phyloP scores from a whole-genome alignment of 352 stramenopile genomes.

The Pythium guiyangense region DNA sequence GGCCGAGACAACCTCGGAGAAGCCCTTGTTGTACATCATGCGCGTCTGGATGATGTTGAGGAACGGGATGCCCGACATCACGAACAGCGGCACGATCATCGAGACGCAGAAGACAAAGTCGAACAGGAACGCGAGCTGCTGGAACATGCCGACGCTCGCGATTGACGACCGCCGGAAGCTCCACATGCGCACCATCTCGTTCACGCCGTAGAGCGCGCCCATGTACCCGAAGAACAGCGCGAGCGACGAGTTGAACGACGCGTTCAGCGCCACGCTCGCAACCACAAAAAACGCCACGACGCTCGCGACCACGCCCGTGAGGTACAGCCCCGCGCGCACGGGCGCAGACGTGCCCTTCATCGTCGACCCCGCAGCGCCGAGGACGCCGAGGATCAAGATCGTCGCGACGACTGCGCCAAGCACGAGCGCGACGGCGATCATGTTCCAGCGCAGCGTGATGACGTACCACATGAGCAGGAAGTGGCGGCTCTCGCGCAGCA shows the following conservation, averaged over 20 bases:
- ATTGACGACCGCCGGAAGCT: constrained; percentile 71
- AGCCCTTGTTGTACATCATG: constrained; percentile 91
- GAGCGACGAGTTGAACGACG: constrained; percentile 31
- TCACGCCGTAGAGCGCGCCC: constrained; percentile 69
- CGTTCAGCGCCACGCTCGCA: constrained; percentile 28
- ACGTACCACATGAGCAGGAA: constrained; percentile 87
- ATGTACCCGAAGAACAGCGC: constrained; percentile 83
- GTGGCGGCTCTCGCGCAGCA: constrained; percentile 74
- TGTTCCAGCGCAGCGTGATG: constrained; percentile 60
- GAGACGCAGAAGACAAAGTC: constrained; percentile 76
- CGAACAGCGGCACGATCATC: constrained; percentile 71
- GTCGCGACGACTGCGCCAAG: constrained; percentile 50
- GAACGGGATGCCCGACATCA: constrained; percentile 83
- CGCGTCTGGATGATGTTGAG: constrained; percentile 85
- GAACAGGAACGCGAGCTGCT: constrained; percentile 82
- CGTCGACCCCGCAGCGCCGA: constrained; percentile 25
- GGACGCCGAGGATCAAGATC: constrained; percentile 48
- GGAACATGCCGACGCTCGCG: constrained; percentile 58
- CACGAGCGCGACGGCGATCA: constrained; percentile 45
- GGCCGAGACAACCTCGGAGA: constrained; percentile 79
- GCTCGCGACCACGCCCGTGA: constrained; percentile 30
- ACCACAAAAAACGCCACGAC: constrained; percentile 49
- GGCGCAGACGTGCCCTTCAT: constrained; percentile 33
- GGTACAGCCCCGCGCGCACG: constrained; percentile 50
- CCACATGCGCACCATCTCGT: constrained; percentile 84